Percentiles rank a stretch among this genome's conserved stretches.
Evolutionary conservation across 331 rosid genomes (phyloP).

Genomic region (Malus hybrid): DNA sequence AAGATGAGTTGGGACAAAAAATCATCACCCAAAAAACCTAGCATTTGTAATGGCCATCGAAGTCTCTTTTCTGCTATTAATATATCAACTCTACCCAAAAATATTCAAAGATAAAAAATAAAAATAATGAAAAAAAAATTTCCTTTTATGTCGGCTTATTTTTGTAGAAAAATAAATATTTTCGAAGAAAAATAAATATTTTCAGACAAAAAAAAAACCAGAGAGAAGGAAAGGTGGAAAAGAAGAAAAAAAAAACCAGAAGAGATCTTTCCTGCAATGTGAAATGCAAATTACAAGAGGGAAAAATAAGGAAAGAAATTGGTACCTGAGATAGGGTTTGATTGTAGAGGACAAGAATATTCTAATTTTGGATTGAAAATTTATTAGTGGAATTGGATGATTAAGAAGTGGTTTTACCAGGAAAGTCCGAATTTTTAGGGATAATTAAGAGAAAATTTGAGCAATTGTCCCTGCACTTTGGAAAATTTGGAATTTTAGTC

Average conservation of each 20-base stretch:
- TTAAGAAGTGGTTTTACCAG: neutral
- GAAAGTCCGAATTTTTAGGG: slow-evolving; percentile 16
- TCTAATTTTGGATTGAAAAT: slow-evolving; percentile 9
- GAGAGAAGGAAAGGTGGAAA: neutral
- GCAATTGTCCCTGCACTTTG: too few species aligned
- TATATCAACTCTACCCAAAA: slow-evolving; percentile 16
- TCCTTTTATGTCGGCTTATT: neutral
- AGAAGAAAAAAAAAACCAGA: neutral
- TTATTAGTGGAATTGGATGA: neutral
- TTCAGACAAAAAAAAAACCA: neutral
- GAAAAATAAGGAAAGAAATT: neutral
- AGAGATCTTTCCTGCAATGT: slow-evolving; percentile 7
- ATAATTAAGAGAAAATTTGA: too few species aligned
- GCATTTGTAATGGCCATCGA: slow-evolving; percentile 16
- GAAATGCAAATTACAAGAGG: neutral
- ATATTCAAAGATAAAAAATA: neutral
- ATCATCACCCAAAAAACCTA: neutral
- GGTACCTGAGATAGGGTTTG: slow-evolving; percentile 22
- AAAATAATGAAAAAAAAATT: neutral
- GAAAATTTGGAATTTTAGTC: too few species aligned
- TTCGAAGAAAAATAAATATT: slow-evolving; percentile 1
- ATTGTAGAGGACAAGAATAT: neutral
- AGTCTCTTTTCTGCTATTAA: slow-evolving; percentile 11
- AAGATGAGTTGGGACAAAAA: slow-evolving; percentile 4
- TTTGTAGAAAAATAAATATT: neutral